Evolutionary conservation across 495 filamentous ascomycete species (phyloP), one percentile per base, ranked within the genome.

Genomic region (Penicillium parvum): DNA sequence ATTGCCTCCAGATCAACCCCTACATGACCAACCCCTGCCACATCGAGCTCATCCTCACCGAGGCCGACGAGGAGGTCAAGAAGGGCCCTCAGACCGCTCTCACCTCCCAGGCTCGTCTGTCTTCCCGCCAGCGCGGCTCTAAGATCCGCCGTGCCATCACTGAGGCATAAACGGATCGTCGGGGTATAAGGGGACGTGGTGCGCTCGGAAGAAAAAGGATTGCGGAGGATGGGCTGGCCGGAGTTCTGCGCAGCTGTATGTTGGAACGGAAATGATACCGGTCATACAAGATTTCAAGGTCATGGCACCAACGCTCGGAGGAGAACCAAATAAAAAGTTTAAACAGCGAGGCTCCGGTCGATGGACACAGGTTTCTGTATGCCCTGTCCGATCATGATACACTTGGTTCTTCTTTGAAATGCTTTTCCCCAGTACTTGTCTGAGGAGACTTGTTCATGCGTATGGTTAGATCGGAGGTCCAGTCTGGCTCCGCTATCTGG

Each of bases 21-120:
- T 96, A 96, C 81, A 96, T 97, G 94, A 95, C 88, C 43, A 94
- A 96, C 80, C 92, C 92, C 49, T 99, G 90, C 84, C 92, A 99
- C 79, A 92, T 99, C 73, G 92, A 99, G 77, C 75, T 97, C 46
- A 97, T 99, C 83, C 82, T 99, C 54, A 95, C 94, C 61, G 94
- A 99, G 78, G 87, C 78, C 42, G 82, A 89, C 61, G 92, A 99
- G 78, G 63, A 69, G 53, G 77, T 85, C 50, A 84, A 95, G 49
- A 79, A 88, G 79, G 80, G 77, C 27, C 50, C 69, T 18, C 65
- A 50, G 50, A 34, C 76, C 28, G 75, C 81, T 55, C 76, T 75
- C 39, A 72, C 77, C 53, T 75, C 78, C 52, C n/a, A n/a, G n/a
- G 56, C 64, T 46, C 82, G 80, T 59, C 73, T 98, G 59, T 86